Percentiles rank a stretch among this genome's conserved stretches.
phyloP scores from a whole-genome alignment of 2,329 filamentous ascomycete species.

The Salinomyces thailandicus region DNA sequence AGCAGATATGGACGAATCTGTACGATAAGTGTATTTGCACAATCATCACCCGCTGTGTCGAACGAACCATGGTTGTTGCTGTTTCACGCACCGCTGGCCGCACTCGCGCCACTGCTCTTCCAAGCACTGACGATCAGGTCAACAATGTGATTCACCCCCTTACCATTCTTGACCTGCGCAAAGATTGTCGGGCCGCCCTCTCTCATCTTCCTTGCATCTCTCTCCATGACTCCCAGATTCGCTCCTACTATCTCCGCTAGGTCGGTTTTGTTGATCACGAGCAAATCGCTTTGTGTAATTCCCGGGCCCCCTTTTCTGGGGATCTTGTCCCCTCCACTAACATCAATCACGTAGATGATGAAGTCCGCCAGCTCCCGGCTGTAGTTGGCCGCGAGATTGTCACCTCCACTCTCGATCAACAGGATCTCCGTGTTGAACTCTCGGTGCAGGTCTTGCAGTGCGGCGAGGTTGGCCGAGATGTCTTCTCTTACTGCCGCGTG shows the following conservation, averaged over 20 bases:
- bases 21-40: no score
- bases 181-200: constrained; percentile 94
- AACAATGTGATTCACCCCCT: constrained; percentile 76
- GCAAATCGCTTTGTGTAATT: constrained; percentile 88
- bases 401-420: constrained; percentile 89
- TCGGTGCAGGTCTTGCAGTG: constrained; percentile 76
- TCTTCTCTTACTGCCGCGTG: constrained; percentile 97
- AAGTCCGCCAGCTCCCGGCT: constrained; percentile 88
- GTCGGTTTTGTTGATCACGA: constrained; percentile 97
- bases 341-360: constrained; percentile 98
- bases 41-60: no score
- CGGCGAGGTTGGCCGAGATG: constrained; percentile 85
- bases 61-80: no score
- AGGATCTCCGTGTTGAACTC: constrained; percentile 73
- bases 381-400: constrained; percentile 97
- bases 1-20: no score
- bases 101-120: constrained; percentile 74
- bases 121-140: constrained; percentile 83
- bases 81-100: constrained; percentile 4
- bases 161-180: constrained; percentile 88
- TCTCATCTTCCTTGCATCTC: constrained; percentile 86
- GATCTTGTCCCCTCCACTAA: constrained; percentile 91
- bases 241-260: constrained; percentile 82
- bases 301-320: constrained; percentile 91
- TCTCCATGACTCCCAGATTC: constrained; percentile 85